These are phyloP conservation scores for Cinchona pubescens DNA, from an alignment of 257 asterid genomes.

Conservation along the genomic window DNA sequence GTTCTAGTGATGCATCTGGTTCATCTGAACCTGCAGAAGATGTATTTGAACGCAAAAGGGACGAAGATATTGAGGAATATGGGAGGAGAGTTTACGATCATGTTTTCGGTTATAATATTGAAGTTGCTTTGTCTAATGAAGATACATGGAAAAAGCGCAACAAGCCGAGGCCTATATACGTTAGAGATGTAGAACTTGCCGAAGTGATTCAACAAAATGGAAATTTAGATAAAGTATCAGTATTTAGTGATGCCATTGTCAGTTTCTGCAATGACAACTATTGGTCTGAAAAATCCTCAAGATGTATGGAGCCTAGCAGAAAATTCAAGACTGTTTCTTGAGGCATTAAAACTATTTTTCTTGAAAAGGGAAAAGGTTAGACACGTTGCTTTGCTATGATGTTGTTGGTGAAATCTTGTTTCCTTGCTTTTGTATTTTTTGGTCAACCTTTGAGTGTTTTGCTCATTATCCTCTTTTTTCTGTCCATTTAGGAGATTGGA, in stretches of 20 bases:
- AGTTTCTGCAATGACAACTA: constrained; percentile 76
- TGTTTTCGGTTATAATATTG: constrained; percentile 95
- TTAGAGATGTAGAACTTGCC: constrained; percentile 52
- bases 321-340: constrained; percentile 76
- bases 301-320: constrained; percentile 89
- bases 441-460: not conserved
- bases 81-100: constrained; percentile 93
- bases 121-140: constrained; percentile 83
- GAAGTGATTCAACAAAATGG: constrained; percentile 62
- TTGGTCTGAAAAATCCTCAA: constrained; percentile 88
- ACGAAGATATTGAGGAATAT: constrained; percentile 65
- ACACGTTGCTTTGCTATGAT: constrained; percentile 14
- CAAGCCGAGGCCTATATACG: constrained; percentile 81
- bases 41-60: constrained; percentile 62
- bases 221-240: constrained; percentile 43
- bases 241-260: constrained; percentile 44
- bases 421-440: constrained; percentile 3
- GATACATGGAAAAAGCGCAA: constrained; percentile 85
- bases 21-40: constrained; percentile 62
- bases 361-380: constrained; percentile 70
- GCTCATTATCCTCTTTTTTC: constrained; percentile 7
- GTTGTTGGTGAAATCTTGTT: constrained; percentile 12
- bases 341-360: constrained; percentile 73
- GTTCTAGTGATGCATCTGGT: constrained; percentile 67
- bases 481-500: constrained; percentile 68